A percentile compares a stretch with the other conserved stretches of the same genome.
These are phyloP conservation scores for Echeveria elegans DNA, from an alignment of 164 flowering plant genomes.

Conservation along the genomic window DNA sequence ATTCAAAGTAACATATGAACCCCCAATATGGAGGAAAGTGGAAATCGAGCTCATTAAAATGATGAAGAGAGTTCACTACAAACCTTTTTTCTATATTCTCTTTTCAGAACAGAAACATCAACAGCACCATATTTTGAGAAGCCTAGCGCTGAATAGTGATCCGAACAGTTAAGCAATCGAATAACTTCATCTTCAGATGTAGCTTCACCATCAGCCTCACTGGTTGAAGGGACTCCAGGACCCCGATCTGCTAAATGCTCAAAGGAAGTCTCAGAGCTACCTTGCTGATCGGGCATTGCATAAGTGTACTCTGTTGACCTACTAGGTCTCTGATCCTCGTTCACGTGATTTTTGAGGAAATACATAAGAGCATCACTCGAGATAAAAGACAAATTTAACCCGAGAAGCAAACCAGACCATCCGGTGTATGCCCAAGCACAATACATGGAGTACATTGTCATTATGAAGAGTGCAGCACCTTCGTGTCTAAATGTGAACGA, in stretches of 20 bases:
- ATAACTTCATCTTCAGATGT: constrained; percentile 90
- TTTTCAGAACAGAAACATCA: constrained; percentile 66
- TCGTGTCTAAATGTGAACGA: constrained; percentile 27
- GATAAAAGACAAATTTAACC: constrained; percentile 72
- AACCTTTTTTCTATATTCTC: constrained; percentile 90
- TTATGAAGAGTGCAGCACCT: constrained; percentile 55
- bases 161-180: constrained; percentile 69
- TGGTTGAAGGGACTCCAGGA: constrained; percentile 74
- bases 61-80: background rate
- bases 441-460: constrained; percentile 60
- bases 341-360: constrained; percentile 50
- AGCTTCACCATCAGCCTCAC: constrained; percentile 69
- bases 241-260: constrained; percentile 47
- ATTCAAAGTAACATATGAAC: background rate
- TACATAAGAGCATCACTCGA: constrained; percentile 77
- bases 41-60: background rate
- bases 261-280: constrained; percentile 31
- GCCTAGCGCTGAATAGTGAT: constrained; percentile 89
- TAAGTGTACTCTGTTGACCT: constrained; percentile 33
- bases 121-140: constrained; percentile 55
- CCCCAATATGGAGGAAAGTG: background rate
- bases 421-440: constrained; percentile 77
- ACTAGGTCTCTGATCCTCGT: constrained; percentile 37
- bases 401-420: constrained; percentile 72
- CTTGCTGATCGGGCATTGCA: constrained; percentile 32